Percentiles rank a stretch among this genome's conserved stretches.
Conservation (phyloP, 1,284 basidiomycete genomes). For the Rhodotorula sp. region DNA sequence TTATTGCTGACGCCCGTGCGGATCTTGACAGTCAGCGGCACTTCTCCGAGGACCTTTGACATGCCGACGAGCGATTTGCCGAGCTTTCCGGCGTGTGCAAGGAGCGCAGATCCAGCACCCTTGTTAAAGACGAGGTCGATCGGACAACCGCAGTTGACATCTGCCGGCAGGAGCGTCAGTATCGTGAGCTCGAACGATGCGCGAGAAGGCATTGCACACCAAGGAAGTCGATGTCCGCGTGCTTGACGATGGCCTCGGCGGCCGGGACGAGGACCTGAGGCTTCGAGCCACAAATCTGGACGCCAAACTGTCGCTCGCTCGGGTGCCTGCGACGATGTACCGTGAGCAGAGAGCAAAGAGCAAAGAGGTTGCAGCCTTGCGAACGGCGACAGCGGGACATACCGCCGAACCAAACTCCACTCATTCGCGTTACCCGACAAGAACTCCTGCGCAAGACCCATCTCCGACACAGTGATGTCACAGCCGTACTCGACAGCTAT, state of each 20-base stretch:
- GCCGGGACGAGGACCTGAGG: conserved; percentile 73
- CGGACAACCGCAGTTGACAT: conserved; percentile 94
- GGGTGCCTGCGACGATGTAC: conserved; percentile 62
- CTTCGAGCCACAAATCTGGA: conserved; percentile 74
- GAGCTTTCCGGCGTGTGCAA: conserved; percentile 77
- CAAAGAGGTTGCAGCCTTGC: not conserved
- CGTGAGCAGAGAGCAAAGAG: not conserved
- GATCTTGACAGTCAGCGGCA: conserved; percentile 93
- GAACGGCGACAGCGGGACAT: conserved; percentile 13
- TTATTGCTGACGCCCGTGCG: conserved; percentile 75
- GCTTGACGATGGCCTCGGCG: conserved; percentile 76
- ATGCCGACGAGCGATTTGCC: conserved; percentile 87
- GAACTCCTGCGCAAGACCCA: conserved; percentile 52
- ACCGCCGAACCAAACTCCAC: conserved; percentile 79
- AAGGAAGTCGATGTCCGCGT: conserved; percentile 53
- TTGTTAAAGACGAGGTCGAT: conserved; percentile 90
- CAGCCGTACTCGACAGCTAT: conserved; percentile 82
- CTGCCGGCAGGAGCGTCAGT: conserved; percentile 65
- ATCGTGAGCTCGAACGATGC: conserved; percentile 36
- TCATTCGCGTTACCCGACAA: conserved; percentile 78
- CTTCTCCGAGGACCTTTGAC: conserved; percentile 84
- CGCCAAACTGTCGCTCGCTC: conserved; percentile 83
- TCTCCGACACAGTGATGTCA: conserved; percentile 94
- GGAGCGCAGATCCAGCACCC: conserved; percentile 59
- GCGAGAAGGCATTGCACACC: conserved; percentile 29